Base-by-base conservation (phyloP, 768 basidiomycete genomes). In the Rhodocollybia butyracea region DNA sequence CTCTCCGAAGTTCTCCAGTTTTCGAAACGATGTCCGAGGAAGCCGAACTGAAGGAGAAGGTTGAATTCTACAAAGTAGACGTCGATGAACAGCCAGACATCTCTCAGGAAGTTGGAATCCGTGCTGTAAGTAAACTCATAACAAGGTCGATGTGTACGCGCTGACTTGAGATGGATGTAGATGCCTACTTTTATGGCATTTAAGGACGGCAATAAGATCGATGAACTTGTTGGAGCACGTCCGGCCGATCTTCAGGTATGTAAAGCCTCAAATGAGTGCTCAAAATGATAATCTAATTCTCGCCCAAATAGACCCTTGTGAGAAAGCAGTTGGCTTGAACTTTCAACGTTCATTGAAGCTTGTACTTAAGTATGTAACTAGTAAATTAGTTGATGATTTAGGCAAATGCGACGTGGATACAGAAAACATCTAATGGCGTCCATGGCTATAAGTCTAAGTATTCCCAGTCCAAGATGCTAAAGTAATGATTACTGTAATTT, bases 41-140 rank as follows among this genome's bases (percentile, higher is more conserved):
- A 11, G 60, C 61, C 5, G 64, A 68, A 21, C 64, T 61, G 51
- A 57, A 68, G 2, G 70, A 65, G n/a, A n/a, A n/a, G 12, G 64
- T 87, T 53, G 74, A 76, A 17, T 86, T 89, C 67, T 88, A 85
- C 76, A 88, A 87, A 65, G 83, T 91, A 54, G 82, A 93, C 59
- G 80, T 89, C 29, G 90, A 93, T 61, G 73, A 72, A 34, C 78
- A 79, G 51, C 57, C 63, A 3, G 75, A 78, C 0, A 80, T 88
- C 47, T 64, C 80, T 1, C 68, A 80, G 56, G 84, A 87, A 67
- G 81, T 79, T 48, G 80, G 80, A 38, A 72, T 89, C 55, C 76
- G 81, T 56, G 84, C 83, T 51, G 87, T 88, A 65, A 34, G 85
- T 76, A 8, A 24, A 30, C 8, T n/a, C 46, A 57, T 24, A 29